Evolutionary conservation across 106 monocot genomes (phyloP).

Genomic region (Dendrobium huoshanense): DNA sequence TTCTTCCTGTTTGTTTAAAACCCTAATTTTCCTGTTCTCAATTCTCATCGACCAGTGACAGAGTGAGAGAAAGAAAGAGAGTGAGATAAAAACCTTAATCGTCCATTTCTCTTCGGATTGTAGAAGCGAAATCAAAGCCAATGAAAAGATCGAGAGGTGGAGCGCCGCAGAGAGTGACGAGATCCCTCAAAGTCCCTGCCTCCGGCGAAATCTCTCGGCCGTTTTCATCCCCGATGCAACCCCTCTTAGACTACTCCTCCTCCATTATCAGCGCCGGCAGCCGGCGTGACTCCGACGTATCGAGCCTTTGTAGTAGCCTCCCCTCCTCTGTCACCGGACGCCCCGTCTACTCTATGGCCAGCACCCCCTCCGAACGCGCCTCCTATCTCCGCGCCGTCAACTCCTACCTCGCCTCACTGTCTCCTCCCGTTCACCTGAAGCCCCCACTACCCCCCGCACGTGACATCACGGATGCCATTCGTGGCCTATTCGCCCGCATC

Average conservation of each 20-base stretch:
- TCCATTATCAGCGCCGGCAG: constrained; percentile 3
- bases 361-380: constrained; percentile 27
- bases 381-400: constrained; percentile 54
- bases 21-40: neutral
- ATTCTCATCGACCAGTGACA: neutral
- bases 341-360: neutral
- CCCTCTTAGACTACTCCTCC: constrained; percentile 15
- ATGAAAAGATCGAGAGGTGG: neutral
- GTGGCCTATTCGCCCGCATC: constrained; percentile 38
- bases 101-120: too few relatives aligned
- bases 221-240: neutral
- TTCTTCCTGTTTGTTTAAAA: neutral
- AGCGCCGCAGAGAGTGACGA: neutral
- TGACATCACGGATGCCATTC: constrained; percentile 46
- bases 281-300: constrained; percentile 72
- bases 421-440: constrained; percentile 31
- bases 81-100: too few relatives aligned
- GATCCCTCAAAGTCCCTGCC: neutral
- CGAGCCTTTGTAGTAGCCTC: constrained; percentile 47
- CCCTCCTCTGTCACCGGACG: constrained; percentile 30
- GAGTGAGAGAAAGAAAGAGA: neutral
- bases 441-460: constrained; percentile 56
- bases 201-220: neutral
- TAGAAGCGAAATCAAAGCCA: neutral
- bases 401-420: constrained; percentile 47